Evolutionary conservation across 495 filamentous ascomycete genomes (phyloP).

Genomic region (Thermothielavioides terrestris): DNA sequence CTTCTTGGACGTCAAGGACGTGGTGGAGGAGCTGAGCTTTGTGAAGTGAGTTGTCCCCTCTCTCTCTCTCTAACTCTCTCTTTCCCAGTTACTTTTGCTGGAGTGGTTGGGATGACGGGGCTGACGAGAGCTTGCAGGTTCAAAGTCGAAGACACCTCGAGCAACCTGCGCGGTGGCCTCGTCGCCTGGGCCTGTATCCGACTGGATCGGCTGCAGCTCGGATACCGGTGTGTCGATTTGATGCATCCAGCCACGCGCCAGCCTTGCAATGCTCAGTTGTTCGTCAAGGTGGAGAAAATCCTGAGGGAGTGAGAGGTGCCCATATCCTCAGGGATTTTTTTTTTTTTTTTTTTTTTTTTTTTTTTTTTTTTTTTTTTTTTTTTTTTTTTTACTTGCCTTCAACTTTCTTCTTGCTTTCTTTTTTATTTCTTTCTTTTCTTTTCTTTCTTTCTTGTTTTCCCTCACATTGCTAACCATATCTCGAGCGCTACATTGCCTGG

Average conservation of each 20-base stretch:
- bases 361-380: background rate
- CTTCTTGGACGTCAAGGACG: slow-evolving; percentile 31
- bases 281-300: slow-evolving; percentile 53
- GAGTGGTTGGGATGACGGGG: background rate
- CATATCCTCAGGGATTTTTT: background rate
- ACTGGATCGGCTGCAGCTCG: slow-evolving; percentile 68
- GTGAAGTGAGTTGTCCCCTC: slow-evolving; percentile 31
- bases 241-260: slow-evolving; percentile 39
- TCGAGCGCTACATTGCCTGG: too few species aligned
- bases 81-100: background rate
- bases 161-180: slow-evolving; percentile 46
- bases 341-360: background rate
- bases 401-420: background rate
- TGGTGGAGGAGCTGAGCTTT: slow-evolving; percentile 40
- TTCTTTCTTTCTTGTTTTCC: background rate
- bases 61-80: background rate
- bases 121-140: slow-evolving; percentile 51
- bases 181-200: slow-evolving; percentile 85
- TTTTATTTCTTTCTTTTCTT: background rate
- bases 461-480: background rate
- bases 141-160: slow-evolving; percentile 63
- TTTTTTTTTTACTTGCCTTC: background rate
- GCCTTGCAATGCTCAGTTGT: slow-evolving; percentile 50
- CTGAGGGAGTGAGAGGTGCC: slow-evolving; percentile 9
- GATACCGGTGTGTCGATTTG: slow-evolving; percentile 69